Evolutionary conservation across 2,329 filamentous ascomycete genomes (phyloP).

Genomic region (Chalaropsis thielavioides): DNA sequence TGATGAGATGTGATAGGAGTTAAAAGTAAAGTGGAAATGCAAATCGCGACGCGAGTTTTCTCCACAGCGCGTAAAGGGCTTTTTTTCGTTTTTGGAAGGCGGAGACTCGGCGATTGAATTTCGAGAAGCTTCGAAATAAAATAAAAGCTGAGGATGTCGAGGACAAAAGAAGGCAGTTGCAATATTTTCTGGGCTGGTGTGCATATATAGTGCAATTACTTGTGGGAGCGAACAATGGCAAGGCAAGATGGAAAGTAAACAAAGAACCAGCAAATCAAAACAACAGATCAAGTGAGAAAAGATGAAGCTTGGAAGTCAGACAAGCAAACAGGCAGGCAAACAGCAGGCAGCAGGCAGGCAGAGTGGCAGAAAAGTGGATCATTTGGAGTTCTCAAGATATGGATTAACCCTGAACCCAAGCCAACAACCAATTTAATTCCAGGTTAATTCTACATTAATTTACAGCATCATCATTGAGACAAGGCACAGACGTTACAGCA

Average conservation of each 20-base stretch:
- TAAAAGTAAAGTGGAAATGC: neutral
- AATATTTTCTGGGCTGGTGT: neutral
- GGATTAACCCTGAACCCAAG: neutral
- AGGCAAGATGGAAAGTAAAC: neutral
- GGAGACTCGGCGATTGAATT: neutral
- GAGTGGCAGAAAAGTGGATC: neutral
- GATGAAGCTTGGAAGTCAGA: neutral
- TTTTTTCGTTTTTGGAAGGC: neutral
- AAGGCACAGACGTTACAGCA: neutral
- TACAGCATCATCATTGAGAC: neutral
- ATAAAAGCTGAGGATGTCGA: neutral
- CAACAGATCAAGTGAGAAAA: neutral
- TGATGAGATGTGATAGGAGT: neutral
- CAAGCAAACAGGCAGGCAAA: neutral
- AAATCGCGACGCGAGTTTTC: conserved; percentile 5
- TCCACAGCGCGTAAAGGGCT: conserved; percentile 7
- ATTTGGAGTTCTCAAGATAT: neutral
- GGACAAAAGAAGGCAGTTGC: neutral
- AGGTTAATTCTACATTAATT: neutral
- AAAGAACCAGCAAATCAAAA: neutral
- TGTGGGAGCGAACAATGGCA: neutral
- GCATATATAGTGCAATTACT: neutral
- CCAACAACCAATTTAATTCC: neutral
- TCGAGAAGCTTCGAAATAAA: neutral
- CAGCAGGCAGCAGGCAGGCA: neutral